Base-by-base conservation (phyloP, 208 protist species). In the Acanthamoeba castellanii region DNA sequence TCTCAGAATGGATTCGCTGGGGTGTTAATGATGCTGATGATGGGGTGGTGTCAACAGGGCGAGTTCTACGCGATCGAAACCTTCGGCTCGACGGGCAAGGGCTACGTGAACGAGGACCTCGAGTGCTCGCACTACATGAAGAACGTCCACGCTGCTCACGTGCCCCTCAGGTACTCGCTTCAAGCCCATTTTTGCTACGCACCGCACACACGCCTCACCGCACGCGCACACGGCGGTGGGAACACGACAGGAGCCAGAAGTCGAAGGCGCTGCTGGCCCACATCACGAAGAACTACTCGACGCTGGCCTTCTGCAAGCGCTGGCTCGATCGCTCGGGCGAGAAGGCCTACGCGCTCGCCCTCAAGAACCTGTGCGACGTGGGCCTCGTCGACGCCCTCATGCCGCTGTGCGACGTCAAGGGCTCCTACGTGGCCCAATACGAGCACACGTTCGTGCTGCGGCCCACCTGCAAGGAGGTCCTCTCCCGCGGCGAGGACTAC, bases 61-160 rank as follows among this genome's bases (percentile, higher is more conserved):
- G 99, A 99, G 96, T 96, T 99, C 27, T 99, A 99, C 97, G 99
- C 99, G 11, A 99, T 99, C 95, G 99, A 99, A 96, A 99, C 99
- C 42, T 99, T 99, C 95, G 99, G 99, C 87, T 98, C 98, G 16
- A 99, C 99, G 25, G 99, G 99, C 18, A 95, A 84, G 66, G 99
- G 98, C 22, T 95, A 98, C 81, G 99, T 99, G 13, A 95, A 97
- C n/a, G 99, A 99, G 94, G 99, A 99, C 92, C 78, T 99, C 37
- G 99, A 99, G 95, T 99, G 98, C 97, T 99, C 97, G 47, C 99
- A 99, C 96, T 99, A 99, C 97, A 99, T 99, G 99, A 99, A 99
- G 97, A 97, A 96, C 22, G 97, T 97, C 16, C 98, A 99, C 74
- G 96, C 91, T 30, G 70, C 76, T 11, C 95, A 94, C 68, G 81